These are phyloP conservation scores for Persicaria maculosa DNA, from an alignment of 148 eudicot genomes.

Conservation along the genomic window DNA sequence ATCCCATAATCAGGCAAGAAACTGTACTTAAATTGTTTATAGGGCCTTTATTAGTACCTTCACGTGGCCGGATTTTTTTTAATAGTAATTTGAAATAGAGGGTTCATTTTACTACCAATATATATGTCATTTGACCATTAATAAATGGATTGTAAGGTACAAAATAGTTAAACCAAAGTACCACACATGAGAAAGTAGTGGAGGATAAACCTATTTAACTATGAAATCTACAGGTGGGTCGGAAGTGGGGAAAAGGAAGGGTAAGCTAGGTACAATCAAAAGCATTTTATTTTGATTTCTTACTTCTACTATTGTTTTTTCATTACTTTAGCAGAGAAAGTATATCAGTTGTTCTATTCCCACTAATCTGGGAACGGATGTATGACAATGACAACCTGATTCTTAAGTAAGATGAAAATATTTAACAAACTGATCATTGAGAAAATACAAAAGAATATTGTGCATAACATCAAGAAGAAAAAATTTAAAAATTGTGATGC, in stretches of 20 bases:
- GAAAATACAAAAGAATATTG: too few species aligned
- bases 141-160: not conserved
- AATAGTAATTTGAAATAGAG: not conserved
- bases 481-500: too few species aligned
- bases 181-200: not conserved
- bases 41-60: not conserved
- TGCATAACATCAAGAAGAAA: too few species aligned
- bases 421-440: not conserved
- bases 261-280: slow-evolving; percentile 1
- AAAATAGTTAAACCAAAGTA: too few species aligned
- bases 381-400: not conserved
- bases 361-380: not conserved
- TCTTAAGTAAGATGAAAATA: not conserved
- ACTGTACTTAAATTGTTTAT: not conserved
- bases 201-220: not conserved
- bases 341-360: not conserved
- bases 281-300: not conserved
- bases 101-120: not conserved
- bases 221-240: not conserved
- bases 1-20: not conserved
- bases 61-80: not conserved
- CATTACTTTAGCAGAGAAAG: not conserved
- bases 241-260: too few species aligned
- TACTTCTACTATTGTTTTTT: not conserved
- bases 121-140: not conserved